These are phyloP conservation scores for Lophium mytilinum DNA, from an alignment of 495 filamentous ascomycete genomes.

Conservation along the genomic window DNA sequence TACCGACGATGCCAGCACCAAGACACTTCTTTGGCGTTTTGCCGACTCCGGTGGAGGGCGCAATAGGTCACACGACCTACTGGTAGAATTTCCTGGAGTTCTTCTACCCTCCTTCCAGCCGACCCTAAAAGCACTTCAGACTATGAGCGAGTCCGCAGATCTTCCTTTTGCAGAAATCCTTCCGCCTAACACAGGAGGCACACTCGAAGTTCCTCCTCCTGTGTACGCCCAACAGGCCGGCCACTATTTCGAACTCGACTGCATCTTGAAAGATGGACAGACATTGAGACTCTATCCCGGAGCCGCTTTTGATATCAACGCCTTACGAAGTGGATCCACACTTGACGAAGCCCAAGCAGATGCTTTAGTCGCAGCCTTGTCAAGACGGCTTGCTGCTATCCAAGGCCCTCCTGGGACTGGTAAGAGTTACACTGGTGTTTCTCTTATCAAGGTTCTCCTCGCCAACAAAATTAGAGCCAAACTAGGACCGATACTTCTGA, in stretches of 20 bases:
- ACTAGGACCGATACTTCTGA: conserved; percentile 11
- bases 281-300: background rate
- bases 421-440: conserved; percentile 57
- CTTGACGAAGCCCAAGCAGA: conserved; percentile 53
- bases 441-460: conserved; percentile 51
- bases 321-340: conserved; percentile 12
- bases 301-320: background rate
- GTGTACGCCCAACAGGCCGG: conserved; percentile 43
- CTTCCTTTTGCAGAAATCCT: conserved; percentile 57
- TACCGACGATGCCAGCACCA: no score
- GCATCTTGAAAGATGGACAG: background rate
- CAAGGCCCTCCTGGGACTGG: conserved; percentile 81
- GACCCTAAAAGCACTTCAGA: conserved; percentile 56
- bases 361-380: conserved; percentile 50
- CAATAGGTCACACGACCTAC: conserved; percentile 4
- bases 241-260: conserved; percentile 12
- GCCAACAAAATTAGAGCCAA: conserved; percentile 45
- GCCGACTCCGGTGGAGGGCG: background rate
- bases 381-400: conserved; percentile 52
- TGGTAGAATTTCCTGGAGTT: conserved; percentile 66
- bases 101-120: conserved; percentile 60
- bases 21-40: no score
- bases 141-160: conserved; percentile 40
- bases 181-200: conserved; percentile 32
- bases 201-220: conserved; percentile 40